Evolutionary conservation across 2,329 filamentous ascomycete genomes (phyloP).

Genomic region (Aspergillus aculeatus): DNA sequence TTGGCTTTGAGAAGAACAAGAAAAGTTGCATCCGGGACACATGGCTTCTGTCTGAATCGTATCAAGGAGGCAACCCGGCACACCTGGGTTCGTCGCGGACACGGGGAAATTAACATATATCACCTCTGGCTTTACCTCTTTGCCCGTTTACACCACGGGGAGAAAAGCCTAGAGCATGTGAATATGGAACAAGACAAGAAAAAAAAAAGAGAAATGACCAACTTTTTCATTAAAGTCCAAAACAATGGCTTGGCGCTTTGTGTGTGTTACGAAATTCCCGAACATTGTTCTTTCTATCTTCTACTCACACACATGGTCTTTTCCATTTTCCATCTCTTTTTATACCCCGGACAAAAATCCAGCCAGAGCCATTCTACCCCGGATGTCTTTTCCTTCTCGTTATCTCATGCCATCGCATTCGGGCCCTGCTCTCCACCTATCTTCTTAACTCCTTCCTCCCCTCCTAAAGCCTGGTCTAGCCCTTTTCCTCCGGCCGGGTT

Average conservation of each 20-base stretch:
- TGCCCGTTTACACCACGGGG: conserved; percentile 2
- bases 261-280: conserved; percentile 25
- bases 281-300: neutral
- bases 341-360: neutral
- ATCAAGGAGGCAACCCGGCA: conserved; percentile 14
- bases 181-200: conserved; percentile 10
- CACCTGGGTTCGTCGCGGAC: conserved; percentile 16
- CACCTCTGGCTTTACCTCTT: conserved; percentile 13
- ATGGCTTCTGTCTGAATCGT: conserved; percentile 8
- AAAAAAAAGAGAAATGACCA: conserved; percentile 22
- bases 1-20: conserved; percentile 12
- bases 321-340: neutral
- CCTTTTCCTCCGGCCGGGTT: neutral
- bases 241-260: conserved; percentile 29
- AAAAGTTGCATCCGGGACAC: conserved; percentile 19
- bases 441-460: neutral
- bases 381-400: neutral
- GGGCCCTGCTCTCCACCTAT: too few relatives aligned
- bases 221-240: conserved; percentile 21
- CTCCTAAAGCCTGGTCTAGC: neutral
- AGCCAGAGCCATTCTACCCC: neutral
- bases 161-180: neutral
- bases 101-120: conserved; percentile 14
- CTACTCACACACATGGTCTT: neutral
- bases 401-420: neutral